A percentile compares a stretch with the other conserved stretches of the same genome.
phyloP scores from a whole-genome alignment of 2,329 filamentous ascomycete genomes.

The Talaromyces sp. region DNA sequence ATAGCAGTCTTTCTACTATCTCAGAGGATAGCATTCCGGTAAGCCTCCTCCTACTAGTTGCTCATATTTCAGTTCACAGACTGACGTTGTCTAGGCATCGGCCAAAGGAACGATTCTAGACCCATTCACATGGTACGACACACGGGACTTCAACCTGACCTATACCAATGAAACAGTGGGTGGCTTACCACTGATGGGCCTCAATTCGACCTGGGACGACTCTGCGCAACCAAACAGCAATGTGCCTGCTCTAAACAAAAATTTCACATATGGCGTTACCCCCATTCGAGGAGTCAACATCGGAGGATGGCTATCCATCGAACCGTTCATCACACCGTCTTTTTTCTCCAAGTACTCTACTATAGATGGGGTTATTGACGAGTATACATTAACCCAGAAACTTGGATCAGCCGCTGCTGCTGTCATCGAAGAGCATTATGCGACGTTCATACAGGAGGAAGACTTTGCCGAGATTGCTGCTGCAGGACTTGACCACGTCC shows the following conservation, averaged over 20 bases:
- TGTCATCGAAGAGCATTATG: slow-evolving; percentile 86
- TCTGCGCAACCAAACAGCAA: slow-evolving; percentile 70
- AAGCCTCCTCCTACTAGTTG: slow-evolving; percentile 20
- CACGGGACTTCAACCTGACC: slow-evolving; percentile 86
- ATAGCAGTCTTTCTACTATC: slow-evolving; percentile 52
- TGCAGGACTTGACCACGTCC: slow-evolving; percentile 92
- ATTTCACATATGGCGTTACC: slow-evolving; percentile 72
- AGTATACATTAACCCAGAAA: slow-evolving; percentile 72
- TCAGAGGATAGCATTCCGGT: slow-evolving; percentile 58
- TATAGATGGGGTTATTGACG: slow-evolving; percentile 70
- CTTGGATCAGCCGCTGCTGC: slow-evolving; percentile 64
- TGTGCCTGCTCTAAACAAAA: slow-evolving; percentile 70
- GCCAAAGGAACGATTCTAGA: slow-evolving; percentile 76
- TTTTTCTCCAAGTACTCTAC: slow-evolving; percentile 68
- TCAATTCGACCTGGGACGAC: slow-evolving; percentile 83
- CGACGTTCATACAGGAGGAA: slow-evolving; percentile 77
- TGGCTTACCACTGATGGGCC: slow-evolving; percentile 83
- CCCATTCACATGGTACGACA: slow-evolving; percentile 88
- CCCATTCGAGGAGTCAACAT: slow-evolving; percentile 89
- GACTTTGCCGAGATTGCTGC: slow-evolving; percentile 80
- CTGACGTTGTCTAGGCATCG: slow-evolving; percentile 36
- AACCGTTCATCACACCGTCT: slow-evolving; percentile 93
- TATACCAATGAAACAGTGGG: slow-evolving; percentile 84
- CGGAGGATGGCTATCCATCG: slow-evolving; percentile 88
- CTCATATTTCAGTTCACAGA: background rate